A percentile compares a stretch with the other conserved stretches of the same genome.
Evolutionary conservation across 306 rosid species (phyloP).

Genomic region (Alnus glutinosa): DNA sequence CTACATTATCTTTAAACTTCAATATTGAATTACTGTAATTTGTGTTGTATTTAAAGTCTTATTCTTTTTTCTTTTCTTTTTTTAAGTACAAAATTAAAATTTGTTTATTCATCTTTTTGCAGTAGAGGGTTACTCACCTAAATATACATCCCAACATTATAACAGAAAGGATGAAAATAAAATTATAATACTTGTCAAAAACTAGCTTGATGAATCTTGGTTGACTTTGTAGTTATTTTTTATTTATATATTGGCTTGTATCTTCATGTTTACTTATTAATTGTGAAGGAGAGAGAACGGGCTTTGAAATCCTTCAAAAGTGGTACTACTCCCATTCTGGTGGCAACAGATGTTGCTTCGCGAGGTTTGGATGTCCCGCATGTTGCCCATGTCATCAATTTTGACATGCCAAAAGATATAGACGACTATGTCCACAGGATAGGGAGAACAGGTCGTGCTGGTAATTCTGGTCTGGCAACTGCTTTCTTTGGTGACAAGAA

Average conservation of each 20-base stretch:
- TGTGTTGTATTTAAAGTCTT: not conserved
- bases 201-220: not conserved
- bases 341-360: slow-evolving; percentile 86
- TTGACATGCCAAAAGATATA: slow-evolving; percentile 46
- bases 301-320: slow-evolving; percentile 81
- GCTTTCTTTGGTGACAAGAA: slow-evolving; percentile 45
- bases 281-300: slow-evolving; percentile 76
- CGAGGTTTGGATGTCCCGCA: slow-evolving; percentile 44
- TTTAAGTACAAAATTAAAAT: no score
- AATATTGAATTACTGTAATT: not conserved
- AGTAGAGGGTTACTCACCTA: not conserved
- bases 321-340: slow-evolving; percentile 83
- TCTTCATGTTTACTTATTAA: slow-evolving; percentile 17
- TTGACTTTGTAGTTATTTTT: not conserved
- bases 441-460: slow-evolving; percentile 52
- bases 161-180: not conserved
- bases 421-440: slow-evolving; percentile 51
- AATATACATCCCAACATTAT: not conserved
- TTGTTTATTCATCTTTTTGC: not conserved
- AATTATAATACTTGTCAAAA: not conserved
- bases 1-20: not conserved
- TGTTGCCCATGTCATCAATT: slow-evolving; percentile 48
- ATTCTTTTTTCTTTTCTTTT: no score
- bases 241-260: slow-evolving; percentile 13
- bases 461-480: slow-evolving; percentile 47